Conservation (phyloP, 257 asterid genomes). For the Scutellaria galericulata region DNA sequence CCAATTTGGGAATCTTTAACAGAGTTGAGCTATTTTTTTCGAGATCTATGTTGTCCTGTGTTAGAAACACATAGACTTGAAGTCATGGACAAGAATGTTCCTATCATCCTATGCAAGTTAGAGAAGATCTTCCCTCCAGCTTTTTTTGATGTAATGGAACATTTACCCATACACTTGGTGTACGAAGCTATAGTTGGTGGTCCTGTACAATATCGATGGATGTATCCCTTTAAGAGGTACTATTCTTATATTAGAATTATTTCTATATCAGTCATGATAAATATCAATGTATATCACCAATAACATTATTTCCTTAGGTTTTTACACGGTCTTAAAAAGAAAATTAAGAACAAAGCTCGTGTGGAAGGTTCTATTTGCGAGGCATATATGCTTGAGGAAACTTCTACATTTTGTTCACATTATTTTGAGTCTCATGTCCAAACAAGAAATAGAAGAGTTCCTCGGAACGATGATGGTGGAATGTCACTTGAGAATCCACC, state of each 20-base stretch:
- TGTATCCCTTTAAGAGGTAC: neutral
- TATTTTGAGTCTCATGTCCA: neutral
- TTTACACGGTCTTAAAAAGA: neutral
- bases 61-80: too few relatives aligned
- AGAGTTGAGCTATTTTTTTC: neutral
- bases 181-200: neutral
- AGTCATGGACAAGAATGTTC: neutral
- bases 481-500: neutral
- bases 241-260: neutral
- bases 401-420: neutral
- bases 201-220: neutral
- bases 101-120: neutral
- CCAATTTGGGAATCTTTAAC: neutral
- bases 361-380: neutral
- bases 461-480: constrained; percentile 20
- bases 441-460: neutral
- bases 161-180: neutral
- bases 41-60: neutral
- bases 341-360: neutral
- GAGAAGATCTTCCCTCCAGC: too few relatives aligned
- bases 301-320: neutral
- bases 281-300: too few relatives aligned
- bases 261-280: neutral
- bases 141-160: neutral
- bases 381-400: neutral